Percentiles rank a stretch among this genome's conserved stretches.
phyloP scores from a whole-genome alignment of 2,329 filamentous ascomycete species.

The Scytalidium lignicola region DNA sequence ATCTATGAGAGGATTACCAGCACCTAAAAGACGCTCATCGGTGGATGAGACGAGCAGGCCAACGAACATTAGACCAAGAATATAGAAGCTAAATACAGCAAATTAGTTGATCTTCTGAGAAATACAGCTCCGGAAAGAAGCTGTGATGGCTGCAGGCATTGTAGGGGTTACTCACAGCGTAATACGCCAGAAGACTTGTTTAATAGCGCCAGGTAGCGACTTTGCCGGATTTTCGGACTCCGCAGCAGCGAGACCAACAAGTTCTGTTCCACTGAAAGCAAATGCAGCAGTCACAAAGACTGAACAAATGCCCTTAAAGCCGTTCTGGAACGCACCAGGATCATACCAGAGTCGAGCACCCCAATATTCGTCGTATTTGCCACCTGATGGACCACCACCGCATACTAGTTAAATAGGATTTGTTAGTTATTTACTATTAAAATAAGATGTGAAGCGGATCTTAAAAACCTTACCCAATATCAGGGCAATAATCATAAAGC shows the following conservation, averaged over 20 bases:
- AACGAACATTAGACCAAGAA: slow-evolving; percentile 75
- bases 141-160: too few species aligned
- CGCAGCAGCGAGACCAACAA: slow-evolving; percentile 71
- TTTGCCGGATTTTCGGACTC: slow-evolving; percentile 74
- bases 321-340: slow-evolving; percentile 79
- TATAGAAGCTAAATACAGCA: slow-evolving; percentile 58
- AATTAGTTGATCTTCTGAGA: not conserved
- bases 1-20: slow-evolving; percentile 45
- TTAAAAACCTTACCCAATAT: slow-evolving; percentile 13
- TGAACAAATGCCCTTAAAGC: slow-evolving; percentile 76
- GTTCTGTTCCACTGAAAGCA: slow-evolving; percentile 69
- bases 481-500: slow-evolving; percentile 65
- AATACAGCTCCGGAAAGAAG: too few species aligned
- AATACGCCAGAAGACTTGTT: slow-evolving; percentile 95
- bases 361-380: slow-evolving; percentile 62
- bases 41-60: slow-evolving; percentile 76
- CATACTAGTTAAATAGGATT: slow-evolving; percentile 45
- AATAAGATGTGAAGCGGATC: slow-evolving; percentile 10
- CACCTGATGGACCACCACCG: slow-evolving; percentile 62
- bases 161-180: slow-evolving; percentile 40
- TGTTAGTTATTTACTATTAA: slow-evolving; percentile 6
- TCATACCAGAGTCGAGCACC: slow-evolving; percentile 69
- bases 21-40: slow-evolving; percentile 57
- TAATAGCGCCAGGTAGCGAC: slow-evolving; percentile 78
- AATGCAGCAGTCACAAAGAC: slow-evolving; percentile 75